phyloP scores from a whole-genome alignment of 192 early-diverging fungal species.

The Allomyces macrogynus region DNA sequence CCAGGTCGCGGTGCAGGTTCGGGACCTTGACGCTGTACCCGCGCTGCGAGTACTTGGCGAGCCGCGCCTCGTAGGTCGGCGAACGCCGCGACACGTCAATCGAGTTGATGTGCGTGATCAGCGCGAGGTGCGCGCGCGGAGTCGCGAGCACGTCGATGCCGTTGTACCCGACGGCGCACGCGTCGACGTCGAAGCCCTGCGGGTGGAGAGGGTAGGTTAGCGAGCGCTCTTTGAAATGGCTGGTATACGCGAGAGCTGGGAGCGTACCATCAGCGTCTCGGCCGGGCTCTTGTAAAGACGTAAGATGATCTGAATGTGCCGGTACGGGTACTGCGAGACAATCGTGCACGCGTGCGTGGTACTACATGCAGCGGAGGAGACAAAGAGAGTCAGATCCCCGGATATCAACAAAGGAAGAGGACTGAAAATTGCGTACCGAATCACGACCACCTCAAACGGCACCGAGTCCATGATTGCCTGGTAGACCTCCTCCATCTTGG shows the following conservation, averaged over 20 bases:
- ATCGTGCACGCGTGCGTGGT: slow-evolving; percentile 13
- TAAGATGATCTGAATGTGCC: slow-evolving; percentile 12
- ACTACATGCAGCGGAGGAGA: background rate
- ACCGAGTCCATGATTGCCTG: slow-evolving; percentile 1
- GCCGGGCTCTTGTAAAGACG: slow-evolving; percentile 11
- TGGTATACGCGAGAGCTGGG: too few relatives aligned
- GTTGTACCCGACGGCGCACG: slow-evolving; percentile 11
- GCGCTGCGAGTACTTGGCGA: slow-evolving; percentile 11
- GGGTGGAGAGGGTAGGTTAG: too few relatives aligned
- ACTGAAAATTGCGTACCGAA: background rate
- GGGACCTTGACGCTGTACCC: slow-evolving; percentile 10
- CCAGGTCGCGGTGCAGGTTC: slow-evolving; percentile 1
- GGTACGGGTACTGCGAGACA: slow-evolving; percentile 11
- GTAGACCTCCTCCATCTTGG: slow-evolving; percentile 12
- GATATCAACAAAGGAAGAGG: too few relatives aligned
- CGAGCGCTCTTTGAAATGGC: too few relatives aligned
- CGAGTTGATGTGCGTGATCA: slow-evolving; percentile 9
- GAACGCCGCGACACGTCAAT: slow-evolving; percentile 12
- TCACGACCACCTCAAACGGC: slow-evolving; percentile 8
- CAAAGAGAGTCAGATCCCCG: too few relatives aligned
- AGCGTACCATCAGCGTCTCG: slow-evolving; percentile 7
- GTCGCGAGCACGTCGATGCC: slow-evolving; percentile 7
- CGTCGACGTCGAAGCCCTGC: slow-evolving; percentile 13
- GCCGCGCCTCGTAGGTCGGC: slow-evolving; percentile 11
- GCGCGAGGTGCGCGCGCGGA: slow-evolving; percentile 8